Evolutionary conservation across 2,329 filamentous ascomycete species (phyloP), one percentile per base, ranked within the genome.

Genomic region (Chaetoscypha palmicola): DNA sequence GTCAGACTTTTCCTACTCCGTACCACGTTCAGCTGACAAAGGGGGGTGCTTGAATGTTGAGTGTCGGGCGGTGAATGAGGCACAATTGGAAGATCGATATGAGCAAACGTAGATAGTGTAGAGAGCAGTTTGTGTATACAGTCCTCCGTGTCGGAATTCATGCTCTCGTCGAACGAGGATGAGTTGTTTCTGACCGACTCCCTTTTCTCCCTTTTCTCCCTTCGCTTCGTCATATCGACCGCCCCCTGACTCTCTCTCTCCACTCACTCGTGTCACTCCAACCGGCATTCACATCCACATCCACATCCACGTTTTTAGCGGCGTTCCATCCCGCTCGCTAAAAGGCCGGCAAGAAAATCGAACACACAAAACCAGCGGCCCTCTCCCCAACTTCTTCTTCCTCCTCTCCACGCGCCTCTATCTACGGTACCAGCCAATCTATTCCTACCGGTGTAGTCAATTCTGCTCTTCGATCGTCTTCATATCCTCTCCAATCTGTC

Each of bases 391-490:
- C 33, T 43, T 48, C 45, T 41, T 43, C 39, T 43, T 45, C 44
- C 41, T 44, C 48, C 22, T 35, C 49, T 38, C 47, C 49, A 52
- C 51, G 49, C 52, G 46, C 45, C 45, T 48, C 45, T 11, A 16
- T 28, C 45, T 49, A 54, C 52, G 52, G 52, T 51, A 53, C 45
- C 47, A 43, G 54, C 41, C 52, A 57, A 57, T 55, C 43, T 50
- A 50, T 53, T 43, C 47, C 45, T 52, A 52, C 51, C 52, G 50
- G 56, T 57, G 56, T 52, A 54, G 49, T 58, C 54, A 53, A 53
- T 55, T 45, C 36, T 36, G 49, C 40, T 42, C 42, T 38, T 49
- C 40, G 16, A 47, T 50, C 46, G 48, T 55, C 50, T 43, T 53
- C 42, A 23, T n/a, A 40, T 47, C 28, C 43, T 45, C 50, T 34